These are phyloP conservation scores for Hirsutella minnesotensis DNA, from an alignment of 2,329 filamentous ascomycete genomes.

Conservation along the genomic window DNA sequence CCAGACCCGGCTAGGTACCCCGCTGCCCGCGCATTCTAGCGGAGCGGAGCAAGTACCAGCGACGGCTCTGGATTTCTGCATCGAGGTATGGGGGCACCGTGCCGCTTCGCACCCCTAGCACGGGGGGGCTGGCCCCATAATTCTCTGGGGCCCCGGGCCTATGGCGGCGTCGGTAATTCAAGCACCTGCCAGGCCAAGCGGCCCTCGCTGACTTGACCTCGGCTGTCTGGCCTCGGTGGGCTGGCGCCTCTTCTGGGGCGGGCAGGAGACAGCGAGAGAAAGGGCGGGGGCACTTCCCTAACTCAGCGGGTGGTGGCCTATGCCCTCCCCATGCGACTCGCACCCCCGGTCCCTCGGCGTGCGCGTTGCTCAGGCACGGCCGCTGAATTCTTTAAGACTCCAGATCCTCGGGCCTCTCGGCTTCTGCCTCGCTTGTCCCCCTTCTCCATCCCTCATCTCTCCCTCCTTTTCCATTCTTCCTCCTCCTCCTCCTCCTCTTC, in stretches of 20 bases:
- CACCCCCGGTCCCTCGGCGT: slow-evolving; percentile 9
- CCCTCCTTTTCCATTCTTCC: background rate
- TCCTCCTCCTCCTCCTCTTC: slow-evolving; percentile 1
- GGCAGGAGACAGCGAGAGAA: too few relatives aligned
- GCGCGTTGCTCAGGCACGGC: slow-evolving; percentile 4
- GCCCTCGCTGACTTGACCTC: slow-evolving; percentile 4
- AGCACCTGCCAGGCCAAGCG: background rate
- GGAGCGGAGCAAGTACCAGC: too few relatives aligned
- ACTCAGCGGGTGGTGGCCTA: background rate
- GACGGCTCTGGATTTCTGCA: too few relatives aligned
- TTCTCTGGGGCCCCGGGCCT: background rate
- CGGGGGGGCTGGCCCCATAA: too few relatives aligned
- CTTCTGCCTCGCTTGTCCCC: background rate
- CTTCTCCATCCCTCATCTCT: background rate
- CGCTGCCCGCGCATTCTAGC: too few relatives aligned
- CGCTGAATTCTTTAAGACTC: background rate
- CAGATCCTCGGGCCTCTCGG: background rate
- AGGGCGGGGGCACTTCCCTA: too few relatives aligned
- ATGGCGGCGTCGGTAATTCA: background rate
- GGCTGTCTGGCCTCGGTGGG: slow-evolving; percentile 6
- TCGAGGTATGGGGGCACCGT: too few relatives aligned
- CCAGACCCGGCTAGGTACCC: too few relatives aligned
- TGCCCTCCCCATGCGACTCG: too few relatives aligned
- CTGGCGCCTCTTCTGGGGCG: slow-evolving; percentile 1
- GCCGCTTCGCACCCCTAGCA: too few relatives aligned